Conservation (phyloP, 2,329 filamentous ascomycete species). For the Lecanicillium sp. region DNA sequence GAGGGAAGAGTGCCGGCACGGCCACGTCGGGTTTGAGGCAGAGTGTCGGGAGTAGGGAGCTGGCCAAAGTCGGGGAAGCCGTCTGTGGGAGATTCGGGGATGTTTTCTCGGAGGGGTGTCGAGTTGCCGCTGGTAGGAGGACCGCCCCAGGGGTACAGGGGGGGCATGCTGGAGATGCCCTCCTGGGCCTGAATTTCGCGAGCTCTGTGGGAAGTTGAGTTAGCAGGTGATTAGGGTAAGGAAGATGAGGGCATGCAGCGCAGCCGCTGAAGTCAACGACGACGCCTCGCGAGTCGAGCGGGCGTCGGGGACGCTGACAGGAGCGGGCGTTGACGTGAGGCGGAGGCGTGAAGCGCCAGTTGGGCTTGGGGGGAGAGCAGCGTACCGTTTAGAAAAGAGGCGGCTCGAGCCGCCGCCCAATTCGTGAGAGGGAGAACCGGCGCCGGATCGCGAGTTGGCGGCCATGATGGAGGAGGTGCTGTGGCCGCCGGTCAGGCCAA, state of each 20-base stretch:
- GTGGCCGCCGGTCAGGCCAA: conserved; percentile 61
- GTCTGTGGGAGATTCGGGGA: conserved; percentile 93
- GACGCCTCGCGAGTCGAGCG: not conserved
- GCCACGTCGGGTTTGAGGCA: conserved; percentile 69
- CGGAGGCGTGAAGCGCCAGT: conserved; percentile 13
- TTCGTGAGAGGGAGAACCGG: conserved; percentile 95
- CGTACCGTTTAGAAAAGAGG: conserved; percentile 88
- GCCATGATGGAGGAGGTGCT: conserved; percentile 54
- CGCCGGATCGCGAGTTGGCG: conserved; percentile 65
- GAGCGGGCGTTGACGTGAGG: conserved; percentile 12
- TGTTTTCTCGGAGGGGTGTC: conserved; percentile 92
- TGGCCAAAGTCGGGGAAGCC: conserved; percentile 87
- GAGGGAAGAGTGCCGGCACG: conserved; percentile 96
- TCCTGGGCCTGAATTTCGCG: conserved; percentile 97
- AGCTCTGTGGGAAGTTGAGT: conserved; percentile 53
- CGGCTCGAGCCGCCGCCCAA: conserved; percentile 62
- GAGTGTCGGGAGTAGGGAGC: conserved; percentile 58
- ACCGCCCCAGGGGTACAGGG: conserved; percentile 79
- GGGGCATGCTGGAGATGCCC: conserved; percentile 63
- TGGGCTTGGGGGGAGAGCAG: conserved; percentile 19
- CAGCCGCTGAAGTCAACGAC: too few relatives aligned
- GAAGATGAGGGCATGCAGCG: too few relatives aligned
- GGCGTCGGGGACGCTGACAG: not conserved
- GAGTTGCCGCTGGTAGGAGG: conserved; percentile 95
- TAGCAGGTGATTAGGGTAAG: not conserved